Evolutionary conservation across 176 grass and related monocot species (phyloP), one percentile per base, ranked within the genome.

Genomic region (Hordeum marinum): DNA sequence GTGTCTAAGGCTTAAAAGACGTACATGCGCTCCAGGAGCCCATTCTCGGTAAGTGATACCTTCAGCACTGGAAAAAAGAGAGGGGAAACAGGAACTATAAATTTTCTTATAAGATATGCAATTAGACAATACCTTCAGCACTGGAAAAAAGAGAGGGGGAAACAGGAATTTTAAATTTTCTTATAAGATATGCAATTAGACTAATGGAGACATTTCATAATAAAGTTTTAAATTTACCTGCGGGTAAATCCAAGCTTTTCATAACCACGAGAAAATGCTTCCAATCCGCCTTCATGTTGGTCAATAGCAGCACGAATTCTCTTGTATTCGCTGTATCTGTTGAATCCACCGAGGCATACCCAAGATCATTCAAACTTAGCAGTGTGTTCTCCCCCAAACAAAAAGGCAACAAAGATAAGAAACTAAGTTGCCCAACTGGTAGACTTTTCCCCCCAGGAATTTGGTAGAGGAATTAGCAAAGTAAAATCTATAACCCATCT

Each of bases 21-120:
- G 52, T 80, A 99, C 96, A 45, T 88, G 61, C 77, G 96, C 93
- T 82, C 96, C 96, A 65, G 96, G 96, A 40, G 91, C 96, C 96
- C 96, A 99, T 92, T 99, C 96, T 76, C 91, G 84, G 32, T 99
- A 99, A 14, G 90, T 96, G 72, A 99, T 91, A 73, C 96, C 96
- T 78, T 96, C 86, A 72, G 81, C 79, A 24, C 96, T 99, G 87
- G 11, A 69, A 80, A 86, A 37, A n/a, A 20, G 50, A 0, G 31
- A 20, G 50, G 1, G 31, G 60, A 5, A 78, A 80, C 10, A 24
- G 6, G 29, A 79, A 35, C 43, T 82, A 3, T 85, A 57, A 71
- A 80, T 48, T 77, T 71, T n/a, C n/a, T n/a, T n/a, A n/a, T n/a
- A n/a, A n/a, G 69, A 52, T 75, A 4, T 15, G 21, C n/a, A 34